Conservation (phyloP, 192 early-diverging fungal genomes). For the Coemansia sp. region DNA sequence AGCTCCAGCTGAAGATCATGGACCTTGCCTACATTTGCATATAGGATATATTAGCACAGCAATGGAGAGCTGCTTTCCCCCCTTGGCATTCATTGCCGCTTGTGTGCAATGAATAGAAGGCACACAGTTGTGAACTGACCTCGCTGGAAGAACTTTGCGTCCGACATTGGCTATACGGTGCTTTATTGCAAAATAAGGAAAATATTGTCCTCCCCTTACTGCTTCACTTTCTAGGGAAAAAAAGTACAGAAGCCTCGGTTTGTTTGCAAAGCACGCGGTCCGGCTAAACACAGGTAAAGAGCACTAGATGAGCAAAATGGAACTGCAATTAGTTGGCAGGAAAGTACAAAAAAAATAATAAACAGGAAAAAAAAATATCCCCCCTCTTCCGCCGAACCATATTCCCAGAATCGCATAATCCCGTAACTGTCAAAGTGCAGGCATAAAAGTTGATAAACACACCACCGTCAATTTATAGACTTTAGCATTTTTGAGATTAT, state of each 20-base stretch:
- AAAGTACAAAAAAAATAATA: slow-evolving; percentile 2
- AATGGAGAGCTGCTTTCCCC: too few relatives aligned
- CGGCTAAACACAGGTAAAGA: neutral
- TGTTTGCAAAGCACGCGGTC: too few relatives aligned
- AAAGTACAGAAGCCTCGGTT: too few relatives aligned
- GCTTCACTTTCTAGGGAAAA: too few relatives aligned
- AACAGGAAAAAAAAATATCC: neutral
- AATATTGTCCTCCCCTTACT: too few relatives aligned
- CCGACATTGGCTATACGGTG: slow-evolving; percentile 57
- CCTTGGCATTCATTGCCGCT: too few relatives aligned
- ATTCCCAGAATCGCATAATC: neutral
- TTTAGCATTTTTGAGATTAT: too few relatives aligned
- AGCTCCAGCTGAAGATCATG: slow-evolving; percentile 86
- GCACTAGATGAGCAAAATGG: neutral
- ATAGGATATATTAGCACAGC: slow-evolving; percentile 2
- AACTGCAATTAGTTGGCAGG: neutral
- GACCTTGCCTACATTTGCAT: slow-evolving; percentile 70
- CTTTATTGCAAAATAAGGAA: neutral
- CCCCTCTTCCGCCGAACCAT: neutral
- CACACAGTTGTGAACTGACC: slow-evolving; percentile 45
- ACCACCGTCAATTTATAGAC: too few relatives aligned
- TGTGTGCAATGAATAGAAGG: too few relatives aligned
- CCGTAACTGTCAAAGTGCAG: neutral
- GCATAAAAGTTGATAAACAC: slow-evolving; percentile 1
- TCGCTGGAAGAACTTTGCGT: slow-evolving; percentile 78